Conservation (phyloP, 352 stramenopile species). For the Globisporangium perplexum region DNA sequence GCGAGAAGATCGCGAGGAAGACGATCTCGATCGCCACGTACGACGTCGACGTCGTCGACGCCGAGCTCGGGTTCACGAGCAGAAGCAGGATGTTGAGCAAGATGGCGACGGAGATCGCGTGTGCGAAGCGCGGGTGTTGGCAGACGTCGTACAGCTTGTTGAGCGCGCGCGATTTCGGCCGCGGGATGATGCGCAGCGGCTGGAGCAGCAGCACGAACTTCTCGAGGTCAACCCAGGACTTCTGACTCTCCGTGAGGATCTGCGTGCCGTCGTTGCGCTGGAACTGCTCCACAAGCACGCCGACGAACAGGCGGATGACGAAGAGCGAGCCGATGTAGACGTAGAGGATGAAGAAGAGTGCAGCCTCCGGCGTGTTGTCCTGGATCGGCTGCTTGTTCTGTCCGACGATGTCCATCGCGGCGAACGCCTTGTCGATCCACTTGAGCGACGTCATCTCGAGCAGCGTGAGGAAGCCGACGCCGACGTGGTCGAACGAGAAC, state of each 20-base stretch:
- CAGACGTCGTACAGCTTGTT: slow-evolving; percentile 51
- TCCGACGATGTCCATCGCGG: slow-evolving; percentile 66
- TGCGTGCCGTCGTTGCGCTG: slow-evolving; percentile 80
- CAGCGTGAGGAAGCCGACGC: slow-evolving; percentile 52
- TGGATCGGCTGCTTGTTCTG: slow-evolving; percentile 35
- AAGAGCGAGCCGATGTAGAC: slow-evolving; percentile 76
- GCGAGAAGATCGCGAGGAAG: slow-evolving; percentile 54
- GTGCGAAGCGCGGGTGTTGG: slow-evolving; percentile 51
- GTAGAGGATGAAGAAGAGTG: slow-evolving; percentile 70
- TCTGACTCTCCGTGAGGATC: slow-evolving; percentile 73
- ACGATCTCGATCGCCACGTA: slow-evolving; percentile 66
- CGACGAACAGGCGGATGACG: slow-evolving; percentile 74
- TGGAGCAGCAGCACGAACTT: slow-evolving; percentile 75
- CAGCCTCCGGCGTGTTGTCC: slow-evolving; percentile 37
- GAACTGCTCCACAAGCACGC: slow-evolving; percentile 78
- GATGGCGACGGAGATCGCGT: slow-evolving; percentile 47
- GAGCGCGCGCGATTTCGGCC: slow-evolving; percentile 23
- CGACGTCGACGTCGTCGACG: slow-evolving; percentile 18
- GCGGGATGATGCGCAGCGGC: slow-evolving; percentile 47
- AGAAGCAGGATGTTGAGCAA: slow-evolving; percentile 67
- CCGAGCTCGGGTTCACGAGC: slow-evolving; percentile 44
- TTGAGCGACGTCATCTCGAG: slow-evolving; percentile 81
- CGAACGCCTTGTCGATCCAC: slow-evolving; percentile 74
- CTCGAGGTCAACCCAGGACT: slow-evolving; percentile 76
- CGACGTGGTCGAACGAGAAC: slow-evolving; percentile 79